Conservation (phyloP, 345 rosid species). For the Nasturtium officinale region DNA sequence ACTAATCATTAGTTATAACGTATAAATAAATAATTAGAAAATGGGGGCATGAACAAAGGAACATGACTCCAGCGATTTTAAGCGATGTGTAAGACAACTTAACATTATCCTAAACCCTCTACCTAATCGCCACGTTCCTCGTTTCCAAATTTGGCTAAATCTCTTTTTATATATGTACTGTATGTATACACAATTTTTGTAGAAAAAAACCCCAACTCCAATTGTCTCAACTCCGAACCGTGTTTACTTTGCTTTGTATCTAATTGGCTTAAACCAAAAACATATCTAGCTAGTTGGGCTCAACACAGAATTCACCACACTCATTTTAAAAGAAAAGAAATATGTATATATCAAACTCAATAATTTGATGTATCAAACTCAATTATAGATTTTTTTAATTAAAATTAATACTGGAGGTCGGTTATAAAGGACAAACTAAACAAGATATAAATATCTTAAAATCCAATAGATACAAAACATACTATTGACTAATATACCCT, state of each 20-base stretch:
- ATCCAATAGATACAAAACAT: background rate
- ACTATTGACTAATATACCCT: slow-evolving; percentile 10
- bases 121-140: slow-evolving; percentile 35
- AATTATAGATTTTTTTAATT: background rate
- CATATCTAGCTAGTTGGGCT: background rate
- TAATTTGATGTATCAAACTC: slow-evolving; percentile 6
- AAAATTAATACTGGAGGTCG: slow-evolving; percentile 25
- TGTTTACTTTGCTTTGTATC: slow-evolving; percentile 2
- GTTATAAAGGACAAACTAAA: slow-evolving; percentile 20
- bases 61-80: slow-evolving; percentile 37
- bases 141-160: background rate
- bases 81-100: slow-evolving; percentile 35
- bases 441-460: slow-evolving; percentile 21
- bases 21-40: background rate
- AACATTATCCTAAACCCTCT: slow-evolving; percentile 31
- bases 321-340: too few species aligned
- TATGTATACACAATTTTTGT: too few species aligned
- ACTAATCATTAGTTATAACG: slow-evolving; percentile 3
- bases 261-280: background rate
- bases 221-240: background rate
- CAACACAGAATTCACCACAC: background rate
- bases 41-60: slow-evolving; percentile 27
- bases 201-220: background rate
- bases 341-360: too few species aligned
- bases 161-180: too few species aligned